These are phyloP conservation scores for Pestalotiopsis sp. DNA, from an alignment of 2,329 filamentous ascomycete species.

Conservation along the genomic window DNA sequence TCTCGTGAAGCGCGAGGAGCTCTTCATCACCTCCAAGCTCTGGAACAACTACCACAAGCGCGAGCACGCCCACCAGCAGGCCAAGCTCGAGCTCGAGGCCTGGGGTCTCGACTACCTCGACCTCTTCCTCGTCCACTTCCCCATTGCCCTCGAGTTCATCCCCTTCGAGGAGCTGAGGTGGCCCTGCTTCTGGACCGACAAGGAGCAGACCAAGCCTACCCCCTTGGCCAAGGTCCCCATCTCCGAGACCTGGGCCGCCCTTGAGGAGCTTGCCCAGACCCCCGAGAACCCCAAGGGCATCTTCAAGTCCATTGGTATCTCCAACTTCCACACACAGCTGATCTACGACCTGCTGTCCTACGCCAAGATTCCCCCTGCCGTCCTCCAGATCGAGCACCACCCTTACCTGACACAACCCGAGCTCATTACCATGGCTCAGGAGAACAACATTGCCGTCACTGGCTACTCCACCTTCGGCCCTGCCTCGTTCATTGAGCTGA, in stretches of 20 bases:
- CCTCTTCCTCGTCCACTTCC: constrained; percentile 71
- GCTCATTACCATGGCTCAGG: constrained; percentile 58
- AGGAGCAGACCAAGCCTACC: constrained; percentile 48
- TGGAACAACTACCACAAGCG: constrained; percentile 67
- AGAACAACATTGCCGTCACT: constrained; percentile 59
- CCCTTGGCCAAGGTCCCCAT: constrained; percentile 66
- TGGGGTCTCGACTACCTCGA: constrained; percentile 70
- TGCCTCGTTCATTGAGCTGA: constrained; percentile 39
- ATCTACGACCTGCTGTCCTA: constrained; percentile 81
- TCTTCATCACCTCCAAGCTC: constrained; percentile 70
- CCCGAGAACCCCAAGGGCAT: constrained; percentile 59
- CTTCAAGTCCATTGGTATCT: constrained; percentile 75
- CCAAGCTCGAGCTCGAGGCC: constrained; percentile 63
- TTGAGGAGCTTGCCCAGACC: constrained; percentile 73
- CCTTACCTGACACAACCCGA: constrained; percentile 68
- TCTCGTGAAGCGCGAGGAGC: constrained; percentile 63
- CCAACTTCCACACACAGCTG: constrained; percentile 79
- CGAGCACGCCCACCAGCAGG: constrained; percentile 63
- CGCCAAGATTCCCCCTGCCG: constrained; percentile 72
- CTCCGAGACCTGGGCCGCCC: constrained; percentile 80
- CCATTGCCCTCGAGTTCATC: constrained; percentile 46
- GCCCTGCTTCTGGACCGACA: constrained; percentile 43
- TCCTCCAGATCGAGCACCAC: constrained; percentile 88
- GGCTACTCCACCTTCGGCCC: constrained; percentile 69
- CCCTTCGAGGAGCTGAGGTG: constrained; percentile 41